These are phyloP conservation scores for Moniliophthora roreri DNA, from an alignment of 1,284 basidiomycete genomes.

Conservation along the genomic window DNA sequence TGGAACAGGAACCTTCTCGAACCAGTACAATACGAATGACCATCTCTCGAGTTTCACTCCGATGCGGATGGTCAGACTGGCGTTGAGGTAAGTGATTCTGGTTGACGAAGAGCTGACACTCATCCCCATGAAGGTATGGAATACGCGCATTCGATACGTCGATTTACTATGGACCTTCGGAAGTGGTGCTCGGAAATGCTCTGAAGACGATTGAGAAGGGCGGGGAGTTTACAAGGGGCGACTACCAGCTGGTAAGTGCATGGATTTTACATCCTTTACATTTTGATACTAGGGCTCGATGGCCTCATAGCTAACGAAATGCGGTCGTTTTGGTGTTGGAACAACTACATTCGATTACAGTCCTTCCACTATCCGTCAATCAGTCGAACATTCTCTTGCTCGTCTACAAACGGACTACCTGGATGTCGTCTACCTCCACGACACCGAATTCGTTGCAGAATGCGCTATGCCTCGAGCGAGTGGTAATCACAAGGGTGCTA, in stretches of 20 bases:
- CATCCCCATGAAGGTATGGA: slow-evolving; percentile 64
- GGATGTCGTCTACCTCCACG: slow-evolving; percentile 89
- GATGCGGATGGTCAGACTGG: slow-evolving; percentile 74
- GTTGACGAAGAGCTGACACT: background rate
- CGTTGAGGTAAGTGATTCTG: slow-evolving; percentile 57
- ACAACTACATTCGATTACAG: slow-evolving; percentile 77
- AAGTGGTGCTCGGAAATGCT: slow-evolving; percentile 82
- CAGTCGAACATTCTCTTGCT: slow-evolving; percentile 70
- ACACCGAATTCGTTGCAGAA: slow-evolving; percentile 85
- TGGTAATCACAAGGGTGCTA: slow-evolving; percentile 58
- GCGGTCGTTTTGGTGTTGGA: slow-evolving; percentile 76
- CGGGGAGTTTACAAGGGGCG: slow-evolving; percentile 73
- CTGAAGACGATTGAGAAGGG: slow-evolving; percentile 54
- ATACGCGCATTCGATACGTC: slow-evolving; percentile 91
- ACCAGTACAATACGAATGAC: slow-evolving; percentile 70
- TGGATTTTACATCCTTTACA: slow-evolving; percentile 1
- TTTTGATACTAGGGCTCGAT: slow-evolving; percentile 1
- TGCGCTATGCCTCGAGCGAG: slow-evolving; percentile 46
- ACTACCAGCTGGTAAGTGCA: slow-evolving; percentile 69
- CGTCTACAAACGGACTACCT: slow-evolving; percentile 82
- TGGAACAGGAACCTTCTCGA: slow-evolving; percentile 74
- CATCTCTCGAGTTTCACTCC: slow-evolving; percentile 61
- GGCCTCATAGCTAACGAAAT: slow-evolving; percentile 82
- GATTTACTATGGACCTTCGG: slow-evolving; percentile 88
- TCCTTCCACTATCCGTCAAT: slow-evolving; percentile 66